Base-by-base conservation (phyloP, 805 yeast genomes). In the Yarrowia phangngaensis region DNA sequence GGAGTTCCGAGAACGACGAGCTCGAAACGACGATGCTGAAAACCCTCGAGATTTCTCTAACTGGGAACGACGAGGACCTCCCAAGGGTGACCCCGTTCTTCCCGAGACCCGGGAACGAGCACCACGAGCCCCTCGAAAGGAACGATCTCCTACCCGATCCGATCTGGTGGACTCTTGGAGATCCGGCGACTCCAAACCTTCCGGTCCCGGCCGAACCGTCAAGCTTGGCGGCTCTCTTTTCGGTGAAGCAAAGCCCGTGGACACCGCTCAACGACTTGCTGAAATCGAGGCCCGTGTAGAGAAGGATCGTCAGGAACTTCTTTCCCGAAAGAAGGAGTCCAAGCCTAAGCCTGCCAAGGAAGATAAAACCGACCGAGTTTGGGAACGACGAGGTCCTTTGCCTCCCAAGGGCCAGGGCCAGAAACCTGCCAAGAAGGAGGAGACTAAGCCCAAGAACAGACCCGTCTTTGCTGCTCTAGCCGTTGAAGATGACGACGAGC, bases 201-300 rank as follows among this genome's bases (percentile, higher is more conserved):
- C 35, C 9, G 48, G 48, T 9, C 48, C 34, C 49, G 59, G 64
- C 53, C 60, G 33, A 23, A 41, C 48, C 20, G 48, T 41, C 28
- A 20, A 30, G 15, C 22, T 41, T 13, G 48, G 48, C 32, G 22
- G 54, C 47, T 13, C 61, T 56, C 92, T 95, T 4, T 86, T 87
- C 68, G 95, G 95, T 0, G 68, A 75, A 4, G 95, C 95, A 1
- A 84, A 78, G 64, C 95, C 95, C 1, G 90, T 86, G 5, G 95
- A 86, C 62, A 78, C 83, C 2, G 68, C 79, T 16, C 70, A 84
- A 19, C 79, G 76, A 55, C 78, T 76, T 55, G 66, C 71, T 35
- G 90, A 83, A 57, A 66, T 82, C 16, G 89, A 82, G 52, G 70
- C 72, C 50, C 43, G 52, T 33, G 43, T 52, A 36, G 32, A 43